Evolutionary conservation across 306 rosid genomes (phyloP), one percentile per base, ranked within the genome.

Genomic region (Cotoneaster glaucophyllus): DNA sequence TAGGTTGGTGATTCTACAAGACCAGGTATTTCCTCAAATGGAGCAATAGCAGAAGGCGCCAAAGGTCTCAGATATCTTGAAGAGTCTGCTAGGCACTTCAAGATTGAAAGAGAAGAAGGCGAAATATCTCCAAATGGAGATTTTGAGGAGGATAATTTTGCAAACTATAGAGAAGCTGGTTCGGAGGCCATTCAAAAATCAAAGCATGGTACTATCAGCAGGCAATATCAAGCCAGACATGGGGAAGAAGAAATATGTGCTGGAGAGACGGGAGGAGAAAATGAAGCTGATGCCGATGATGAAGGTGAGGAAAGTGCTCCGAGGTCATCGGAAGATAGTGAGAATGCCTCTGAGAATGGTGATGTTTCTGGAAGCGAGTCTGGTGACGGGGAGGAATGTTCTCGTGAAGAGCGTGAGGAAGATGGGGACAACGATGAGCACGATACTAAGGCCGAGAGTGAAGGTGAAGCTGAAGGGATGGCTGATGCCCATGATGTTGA

Each of bases 101-200:
- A 87, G 82, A 68, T 86, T 70, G 98, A 96, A 85, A 87, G 98
- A 85, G 99, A 96, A 86, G 99, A 96, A 89, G 98, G 98, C 67
- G 99, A 96, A 81, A 83, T 96, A 76, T 96, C 99, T 83, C 99
- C 99, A 64, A 96, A 87, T 74, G 99, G 98, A 81, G 97, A 96
- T 78, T 87, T 90, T 85, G 99, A 91, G 81, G 98, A 91, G 91
- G 97, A 90, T 81, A 95, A 89, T 80, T 95, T 82, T 81, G 92
- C 85, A 78, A 91, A 83, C 76, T 92, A 90, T 77, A 89, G 86
- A 78, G 90, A 86, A 67, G 67, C 82, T 65, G 86, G 89, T 75
- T 67, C 85, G 79, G 88, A 78, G 58, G 83, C 87, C 63, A 79
- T 71, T 65, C 83, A 79, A 65, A 86, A 85, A 83, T 82, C 77